Percentiles rank a stretch among this genome's conserved stretches.
Evolutionary conservation across 1,284 basidiomycete species (phyloP).

Genomic region (Fomitopsis schrenkii): DNA sequence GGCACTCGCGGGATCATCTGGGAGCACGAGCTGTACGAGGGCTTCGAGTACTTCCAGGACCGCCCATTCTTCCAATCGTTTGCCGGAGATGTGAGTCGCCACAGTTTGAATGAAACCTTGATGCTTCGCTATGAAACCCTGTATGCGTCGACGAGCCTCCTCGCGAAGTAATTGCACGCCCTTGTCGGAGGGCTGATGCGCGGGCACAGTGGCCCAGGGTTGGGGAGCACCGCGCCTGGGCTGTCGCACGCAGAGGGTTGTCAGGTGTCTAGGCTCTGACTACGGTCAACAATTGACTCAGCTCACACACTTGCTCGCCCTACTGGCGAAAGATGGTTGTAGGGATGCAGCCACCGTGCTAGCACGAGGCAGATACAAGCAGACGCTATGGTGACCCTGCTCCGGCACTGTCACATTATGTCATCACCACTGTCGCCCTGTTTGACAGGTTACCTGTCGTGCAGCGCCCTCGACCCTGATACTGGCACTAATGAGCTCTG

Average conservation of each 20-base stretch:
- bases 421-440: too few species aligned
- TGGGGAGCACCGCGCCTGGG: too few species aligned
- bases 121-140: neutral
- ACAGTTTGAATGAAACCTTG: neutral
- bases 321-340: too few species aligned
- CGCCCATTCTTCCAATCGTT: constrained; percentile 94
- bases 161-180: too few species aligned
- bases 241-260: neutral
- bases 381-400: too few species aligned
- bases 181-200: too few species aligned
- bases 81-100: constrained; percentile 79
- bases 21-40: constrained; percentile 91
- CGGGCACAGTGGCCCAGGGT: neutral
- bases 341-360: neutral
- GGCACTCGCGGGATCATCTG: constrained; percentile 88
- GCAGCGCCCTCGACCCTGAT: too few species aligned
- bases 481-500: too few species aligned
- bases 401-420: too few species aligned
- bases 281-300: neutral
- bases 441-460: too few species aligned
- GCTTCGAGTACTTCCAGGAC: constrained; percentile 84
- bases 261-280: neutral
- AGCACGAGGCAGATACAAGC: neutral
- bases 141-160: too few species aligned
- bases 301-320: too few species aligned